Evolutionary conservation across 805 yeast genomes (phyloP), one percentile per base, ranked within the genome.

Genomic region (Wickerhamiella lipophila): DNA sequence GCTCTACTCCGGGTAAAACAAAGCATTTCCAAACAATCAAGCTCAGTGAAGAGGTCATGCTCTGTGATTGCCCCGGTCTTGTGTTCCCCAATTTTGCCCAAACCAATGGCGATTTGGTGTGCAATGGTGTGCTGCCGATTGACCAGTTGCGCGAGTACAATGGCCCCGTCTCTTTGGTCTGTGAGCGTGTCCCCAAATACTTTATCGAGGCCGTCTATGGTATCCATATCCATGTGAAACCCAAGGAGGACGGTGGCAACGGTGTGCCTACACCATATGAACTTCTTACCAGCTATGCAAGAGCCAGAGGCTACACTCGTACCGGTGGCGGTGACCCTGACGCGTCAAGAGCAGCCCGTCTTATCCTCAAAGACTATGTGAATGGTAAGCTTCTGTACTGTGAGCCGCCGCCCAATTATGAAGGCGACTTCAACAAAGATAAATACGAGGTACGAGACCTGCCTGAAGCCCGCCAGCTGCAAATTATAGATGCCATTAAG

Each of bases 51-150:
- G 74, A 81, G 32, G 92, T 92, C 2, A 73, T 87, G 56, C 71
- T 92, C 47, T 92, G 97, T 68, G 99, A 92, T 73, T 92, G 99
- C 72, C 99, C 99, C 1, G 99, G 99, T 75, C 73, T 92, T 53
- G 99, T 92, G 15, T 92, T 92, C 71, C 98, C 99, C 21, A 92
- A 89, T 60, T 92, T 92, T 63, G 97, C 97, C 6, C 84, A 83
- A 63, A 84, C 96, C 21, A 88, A 87, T 60, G 97, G 94, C 58
- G 99, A 92, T 59, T 74, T 92, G 60, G 98, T 92, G 0, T 87
- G 96, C 69, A 85, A 87, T 61, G 99, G 99, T 74, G 95, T 92
- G n/a, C 73, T 92, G 50, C 99, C 99, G 18, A 92, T 92, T 58
- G 98, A 92, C 68, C 98, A 92, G 67, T 72, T 92, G 53, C 76